phyloP scores from a whole-genome alignment of 2,329 filamentous ascomycete species.

The Biscogniauxia marginata region DNA sequence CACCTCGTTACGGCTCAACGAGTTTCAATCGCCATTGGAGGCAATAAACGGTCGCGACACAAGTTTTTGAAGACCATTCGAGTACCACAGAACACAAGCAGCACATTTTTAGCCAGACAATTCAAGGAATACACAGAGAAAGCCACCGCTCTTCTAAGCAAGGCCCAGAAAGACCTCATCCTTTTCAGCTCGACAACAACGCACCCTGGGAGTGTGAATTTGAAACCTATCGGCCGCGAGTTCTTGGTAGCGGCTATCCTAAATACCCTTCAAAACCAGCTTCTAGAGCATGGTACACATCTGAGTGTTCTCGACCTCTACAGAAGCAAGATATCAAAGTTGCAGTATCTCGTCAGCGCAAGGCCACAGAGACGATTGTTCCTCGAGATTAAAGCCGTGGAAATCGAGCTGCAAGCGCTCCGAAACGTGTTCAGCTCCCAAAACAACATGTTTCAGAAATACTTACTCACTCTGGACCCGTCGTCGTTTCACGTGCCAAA shows the following conservation, averaged over 20 bases:
- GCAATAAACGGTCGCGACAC: background rate
- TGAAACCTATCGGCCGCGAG: background rate
- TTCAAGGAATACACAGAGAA: background rate
- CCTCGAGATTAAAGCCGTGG: background rate
- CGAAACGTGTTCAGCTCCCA: background rate
- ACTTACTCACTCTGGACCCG: background rate
- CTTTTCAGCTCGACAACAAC: background rate
- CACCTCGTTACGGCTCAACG: background rate
- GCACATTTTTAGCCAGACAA: background rate
- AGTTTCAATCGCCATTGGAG: background rate
- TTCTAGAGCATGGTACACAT: background rate
- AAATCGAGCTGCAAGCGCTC: background rate
- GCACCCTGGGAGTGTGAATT: background rate
- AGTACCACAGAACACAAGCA: background rate
- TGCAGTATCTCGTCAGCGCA: background rate
- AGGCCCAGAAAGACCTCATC: background rate
- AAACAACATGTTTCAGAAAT: background rate
- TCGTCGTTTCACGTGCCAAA: background rate
- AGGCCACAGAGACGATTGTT: background rate
- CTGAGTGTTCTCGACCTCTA: background rate
- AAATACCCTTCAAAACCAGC: background rate
- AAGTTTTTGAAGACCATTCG: background rate
- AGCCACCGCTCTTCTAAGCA: background rate
- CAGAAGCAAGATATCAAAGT: background rate
- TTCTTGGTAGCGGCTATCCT: background rate